Evolutionary conservation across 1,139 yeast genomes (phyloP).

Genomic region (Kazachstania sp.): DNA sequence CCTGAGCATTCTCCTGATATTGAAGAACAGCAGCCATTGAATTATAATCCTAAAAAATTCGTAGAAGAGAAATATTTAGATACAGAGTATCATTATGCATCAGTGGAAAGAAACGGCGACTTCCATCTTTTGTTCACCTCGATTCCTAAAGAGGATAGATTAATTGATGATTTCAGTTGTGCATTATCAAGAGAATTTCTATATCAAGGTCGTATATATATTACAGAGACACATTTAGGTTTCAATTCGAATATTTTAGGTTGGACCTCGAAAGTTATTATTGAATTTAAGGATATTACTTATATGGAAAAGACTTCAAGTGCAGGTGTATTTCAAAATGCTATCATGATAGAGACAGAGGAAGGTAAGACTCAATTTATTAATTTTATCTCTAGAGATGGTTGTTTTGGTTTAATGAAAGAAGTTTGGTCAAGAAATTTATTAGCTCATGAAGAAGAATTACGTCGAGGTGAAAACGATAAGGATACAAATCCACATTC

Average conservation of each 20-base stretch:
- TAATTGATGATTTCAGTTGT: slow-evolving; percentile 84
- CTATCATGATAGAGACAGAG: slow-evolving; percentile 64
- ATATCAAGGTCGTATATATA: slow-evolving; percentile 82
- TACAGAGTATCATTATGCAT: slow-evolving; percentile 48
- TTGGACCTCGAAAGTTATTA: slow-evolving; percentile 76
- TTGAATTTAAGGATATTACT: slow-evolving; percentile 63
- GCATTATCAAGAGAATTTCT: slow-evolving; percentile 83
- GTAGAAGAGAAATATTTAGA: slow-evolving; percentile 36
- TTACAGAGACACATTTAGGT: slow-evolving; percentile 73
- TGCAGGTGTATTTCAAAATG: slow-evolving; percentile 89
- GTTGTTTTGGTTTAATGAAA: slow-evolving; percentile 61
- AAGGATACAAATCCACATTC: neutral
- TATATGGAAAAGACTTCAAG: slow-evolving; percentile 75
- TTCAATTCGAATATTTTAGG: slow-evolving; percentile 90
- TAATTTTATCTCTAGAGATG: slow-evolving; percentile 79
- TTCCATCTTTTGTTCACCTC: slow-evolving; percentile 71
- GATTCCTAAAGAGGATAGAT: slow-evolving; percentile 60
- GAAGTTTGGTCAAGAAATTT: slow-evolving; percentile 43
- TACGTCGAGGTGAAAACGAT: slow-evolving; percentile 15
- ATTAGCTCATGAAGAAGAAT: slow-evolving; percentile 16
- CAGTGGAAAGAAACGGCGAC: slow-evolving; percentile 61
- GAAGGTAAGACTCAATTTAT: slow-evolving; percentile 67
- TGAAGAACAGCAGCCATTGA: neutral
- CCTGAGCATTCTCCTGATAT: neutral
- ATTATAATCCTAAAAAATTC: slow-evolving; percentile 33